Percentiles rank a stretch among this genome's conserved stretches.
These are phyloP conservation scores for Phytophthora sansomeana DNA, from an alignment of 352 stramenopile genomes.

Conservation along the genomic window DNA sequence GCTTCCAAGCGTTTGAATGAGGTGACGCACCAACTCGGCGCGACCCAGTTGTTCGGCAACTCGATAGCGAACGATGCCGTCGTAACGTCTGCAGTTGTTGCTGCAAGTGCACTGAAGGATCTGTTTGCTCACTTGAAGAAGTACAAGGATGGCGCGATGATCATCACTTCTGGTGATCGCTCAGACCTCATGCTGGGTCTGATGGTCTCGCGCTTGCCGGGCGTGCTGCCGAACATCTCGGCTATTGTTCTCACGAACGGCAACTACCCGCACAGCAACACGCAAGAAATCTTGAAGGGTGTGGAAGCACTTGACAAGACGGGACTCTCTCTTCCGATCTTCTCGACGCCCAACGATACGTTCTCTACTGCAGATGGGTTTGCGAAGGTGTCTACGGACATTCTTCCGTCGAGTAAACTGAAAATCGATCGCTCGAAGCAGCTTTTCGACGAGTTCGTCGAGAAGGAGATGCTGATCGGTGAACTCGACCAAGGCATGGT, in stretches of 20 bases:
- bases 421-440: constrained; percentile 78
- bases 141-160: constrained; percentile 74
- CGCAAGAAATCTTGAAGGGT: constrained; percentile 72
- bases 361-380: constrained; percentile 69
- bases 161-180: constrained; percentile 80
- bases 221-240: constrained; percentile 72
- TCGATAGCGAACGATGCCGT: constrained; percentile 73
- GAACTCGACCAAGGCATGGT: constrained; percentile 71
- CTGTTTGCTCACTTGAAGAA: constrained; percentile 81
- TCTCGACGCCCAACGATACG: constrained; percentile 68
- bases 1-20: constrained; percentile 82
- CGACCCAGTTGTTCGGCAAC: constrained; percentile 71
- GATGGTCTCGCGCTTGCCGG: constrained; percentile 71
- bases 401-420: constrained; percentile 69
- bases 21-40: constrained; percentile 71
- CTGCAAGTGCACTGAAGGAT: constrained; percentile 76
- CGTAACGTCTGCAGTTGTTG: constrained; percentile 71
- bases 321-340: constrained; percentile 78
- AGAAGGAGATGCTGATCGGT: constrained; percentile 71
- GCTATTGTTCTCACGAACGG: constrained; percentile 83
- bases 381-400: constrained; percentile 66
- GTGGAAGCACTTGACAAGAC: constrained; percentile 75
- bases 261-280: constrained; percentile 78
- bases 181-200: constrained; percentile 78
- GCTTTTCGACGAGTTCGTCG: constrained; percentile 73